Evolutionary conservation across 2,329 filamentous ascomycete species (phyloP).

Genomic region (Coleophoma eucalyptorum): DNA sequence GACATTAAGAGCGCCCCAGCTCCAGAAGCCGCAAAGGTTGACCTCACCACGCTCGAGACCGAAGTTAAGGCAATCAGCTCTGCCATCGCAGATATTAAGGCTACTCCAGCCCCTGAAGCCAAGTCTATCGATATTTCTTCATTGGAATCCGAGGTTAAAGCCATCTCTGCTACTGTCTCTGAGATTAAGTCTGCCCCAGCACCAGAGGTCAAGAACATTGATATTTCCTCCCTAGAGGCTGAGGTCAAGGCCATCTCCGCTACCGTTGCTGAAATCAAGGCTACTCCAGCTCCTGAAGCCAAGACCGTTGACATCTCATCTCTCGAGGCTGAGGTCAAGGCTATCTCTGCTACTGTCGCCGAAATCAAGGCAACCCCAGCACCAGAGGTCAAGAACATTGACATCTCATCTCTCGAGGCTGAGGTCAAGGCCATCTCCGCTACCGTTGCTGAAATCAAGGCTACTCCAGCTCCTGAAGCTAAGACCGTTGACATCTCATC

Average conservation of each 20-base stretch:
- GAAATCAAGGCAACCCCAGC: constrained; percentile 4
- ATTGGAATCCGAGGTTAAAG: neutral
- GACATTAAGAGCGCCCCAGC: constrained; percentile 5
- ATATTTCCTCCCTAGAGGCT: constrained; percentile 10
- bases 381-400: neutral
- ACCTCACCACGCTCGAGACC: constrained; percentile 10
- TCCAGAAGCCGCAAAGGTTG: constrained; percentile 4
- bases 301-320: constrained; percentile 9
- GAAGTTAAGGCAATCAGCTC: constrained; percentile 7
- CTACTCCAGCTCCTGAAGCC: neutral
- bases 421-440: neutral
- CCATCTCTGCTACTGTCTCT: constrained; percentile 3
- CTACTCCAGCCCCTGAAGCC: neutral
- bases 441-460: constrained; percentile 5
- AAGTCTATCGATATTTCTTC: neutral
- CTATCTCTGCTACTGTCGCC: constrained; percentile 8
- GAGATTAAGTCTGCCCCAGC: neutral
- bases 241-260: constrained; percentile 8
- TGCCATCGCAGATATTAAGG: constrained; percentile 6
- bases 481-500: neutral
- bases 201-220: constrained; percentile 1
- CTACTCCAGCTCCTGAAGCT: neutral
- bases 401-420: neutral
- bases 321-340: constrained; percentile 7
- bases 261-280: constrained; percentile 6